Base-by-base conservation (phyloP, 106 monocot genomes). In the Platanthera guangdongensis region DNA sequence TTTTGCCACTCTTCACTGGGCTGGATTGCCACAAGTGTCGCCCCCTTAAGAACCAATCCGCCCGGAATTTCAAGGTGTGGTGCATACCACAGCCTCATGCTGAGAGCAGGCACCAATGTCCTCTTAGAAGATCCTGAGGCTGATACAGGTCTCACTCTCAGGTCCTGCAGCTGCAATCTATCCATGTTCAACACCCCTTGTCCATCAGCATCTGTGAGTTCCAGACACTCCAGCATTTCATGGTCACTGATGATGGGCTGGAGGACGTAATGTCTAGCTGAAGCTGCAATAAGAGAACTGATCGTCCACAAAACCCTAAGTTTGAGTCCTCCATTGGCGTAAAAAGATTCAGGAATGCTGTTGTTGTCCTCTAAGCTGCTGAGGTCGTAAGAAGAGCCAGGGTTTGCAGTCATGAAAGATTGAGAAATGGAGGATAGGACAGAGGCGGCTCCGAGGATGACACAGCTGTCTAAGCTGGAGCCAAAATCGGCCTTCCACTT, bases 271-370 rank as follows among this genome's bases (percentile, higher is more conserved):
- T 96, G 96, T 71, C 96, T 72, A 0, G 96, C 88, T 0, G 96
- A 93, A 3, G 96, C 96, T 4, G 96, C 96, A 50, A 96, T 91
- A 13, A 96, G 83, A 1, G 93, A 87, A 69, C 93, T 93, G 79
- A 96, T 93, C 3, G 96, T 86, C 96, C 96, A 96, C 3, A 89
- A 81, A 6, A 96, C 91, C n/a, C 93, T 80, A 47, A 88, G 77
- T 72, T 93, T 96, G 16, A 96, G 77, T 45, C 85, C 77, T 9
- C 88, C 91, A 52, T 89, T 89, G 13, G 75, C 82, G 74, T 89
- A 89, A 73, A 94, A 89, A 0, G 89, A 84, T 50, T 90, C 94
- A 2, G 90, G 90, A 19, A 88, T 85, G 68, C 71, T 84, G 2
- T 83, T 85, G 32, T 47, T 51, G 25, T 94, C 90, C 45, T 48